These are phyloP conservation scores for Nicotiana undulata DNA, from an alignment of 257 asterid genomes.

Conservation along the genomic window DNA sequence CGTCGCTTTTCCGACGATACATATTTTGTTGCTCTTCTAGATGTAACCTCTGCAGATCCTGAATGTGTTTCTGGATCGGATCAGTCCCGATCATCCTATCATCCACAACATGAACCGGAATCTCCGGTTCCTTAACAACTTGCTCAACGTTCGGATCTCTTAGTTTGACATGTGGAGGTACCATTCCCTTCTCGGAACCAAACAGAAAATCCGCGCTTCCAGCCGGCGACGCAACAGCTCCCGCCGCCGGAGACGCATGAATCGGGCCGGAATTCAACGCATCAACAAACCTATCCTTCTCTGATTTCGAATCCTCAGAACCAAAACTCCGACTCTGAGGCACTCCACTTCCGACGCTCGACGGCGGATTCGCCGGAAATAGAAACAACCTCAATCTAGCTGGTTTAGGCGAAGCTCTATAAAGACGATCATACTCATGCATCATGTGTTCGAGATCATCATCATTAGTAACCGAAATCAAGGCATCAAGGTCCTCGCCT, in stretches of 20 bases:
- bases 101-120: conserved; percentile 34
- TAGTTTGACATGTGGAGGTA: conserved; percentile 23
- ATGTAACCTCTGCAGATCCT: conserved; percentile 77
- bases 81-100: conserved; percentile 48
- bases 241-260: conserved; percentile 32
- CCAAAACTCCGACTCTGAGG: conserved; percentile 56
- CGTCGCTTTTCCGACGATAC: conserved; percentile 54
- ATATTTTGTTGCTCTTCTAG: conserved; percentile 66
- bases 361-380: conserved; percentile 37
- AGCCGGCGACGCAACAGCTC: conserved; percentile 26
- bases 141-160: conserved; percentile 20
- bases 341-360: conserved; percentile 7
- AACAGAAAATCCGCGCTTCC: conserved; percentile 56
- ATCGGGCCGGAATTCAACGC: conserved; percentile 87
- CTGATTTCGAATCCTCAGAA: conserved; percentile 69
- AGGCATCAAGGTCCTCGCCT: conserved; percentile 92
- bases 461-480: conserved; percentile 87
- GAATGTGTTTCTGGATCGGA: conserved; percentile 95
- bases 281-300: conserved; percentile 90
- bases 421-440: conserved; percentile 84
- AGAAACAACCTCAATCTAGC: conserved; percentile 73
- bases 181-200: conserved; percentile 55
- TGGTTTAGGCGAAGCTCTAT: conserved; percentile 60
- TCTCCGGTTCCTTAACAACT: conserved; percentile 17
- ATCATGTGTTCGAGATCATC: conserved; percentile 96